phyloP scores from a whole-genome alignment of 345 rosid genomes.

The Brassica cretica region DNA sequence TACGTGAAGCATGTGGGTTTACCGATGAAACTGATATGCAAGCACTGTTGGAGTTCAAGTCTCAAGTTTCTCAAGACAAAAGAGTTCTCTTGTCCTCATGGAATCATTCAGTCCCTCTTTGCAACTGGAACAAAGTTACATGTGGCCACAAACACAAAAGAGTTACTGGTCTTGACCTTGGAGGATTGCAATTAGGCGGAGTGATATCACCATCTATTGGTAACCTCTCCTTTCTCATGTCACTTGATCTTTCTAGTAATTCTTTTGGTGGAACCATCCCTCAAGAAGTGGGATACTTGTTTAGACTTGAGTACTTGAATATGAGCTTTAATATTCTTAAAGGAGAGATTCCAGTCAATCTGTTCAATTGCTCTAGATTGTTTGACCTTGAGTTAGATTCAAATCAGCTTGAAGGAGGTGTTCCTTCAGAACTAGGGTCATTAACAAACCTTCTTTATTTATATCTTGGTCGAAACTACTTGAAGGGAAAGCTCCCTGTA shows the following conservation, averaged over 20 bases:
- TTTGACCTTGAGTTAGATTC: neutral
- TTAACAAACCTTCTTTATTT: neutral
- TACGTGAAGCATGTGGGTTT: conserved; percentile 10
- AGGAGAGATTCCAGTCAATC: neutral
- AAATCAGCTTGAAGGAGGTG: neutral
- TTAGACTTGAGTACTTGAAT: neutral
- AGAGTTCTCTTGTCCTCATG: conserved; percentile 27
- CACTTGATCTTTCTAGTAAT: conserved; percentile 8
- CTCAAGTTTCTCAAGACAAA: conserved; percentile 14
- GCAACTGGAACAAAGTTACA: conserved; percentile 38
- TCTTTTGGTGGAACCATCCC: conserved; percentile 25
- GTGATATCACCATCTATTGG: conserved; percentile 32
- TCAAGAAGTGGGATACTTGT: conserved; percentile 16
- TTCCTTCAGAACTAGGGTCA: conserved; percentile 22
- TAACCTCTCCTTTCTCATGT: conserved; percentile 22
- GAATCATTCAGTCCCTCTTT: conserved; percentile 40
- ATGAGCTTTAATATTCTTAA: neutral
- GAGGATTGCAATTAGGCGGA: conserved; percentile 15
- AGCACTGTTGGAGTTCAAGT: conserved; percentile 27
- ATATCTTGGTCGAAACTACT: neutral
- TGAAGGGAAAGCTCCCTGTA: conserved; percentile 12
- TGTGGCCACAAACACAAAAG: conserved; percentile 34
- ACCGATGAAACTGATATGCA: conserved; percentile 18
- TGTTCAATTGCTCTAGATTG: conserved; percentile 21
- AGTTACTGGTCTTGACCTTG: conserved; percentile 13